Evolutionary conservation across 495 filamentous ascomycete species (phyloP), one percentile per base, ranked within the genome.

Genomic region (Penicillium longicatenatum): DNA sequence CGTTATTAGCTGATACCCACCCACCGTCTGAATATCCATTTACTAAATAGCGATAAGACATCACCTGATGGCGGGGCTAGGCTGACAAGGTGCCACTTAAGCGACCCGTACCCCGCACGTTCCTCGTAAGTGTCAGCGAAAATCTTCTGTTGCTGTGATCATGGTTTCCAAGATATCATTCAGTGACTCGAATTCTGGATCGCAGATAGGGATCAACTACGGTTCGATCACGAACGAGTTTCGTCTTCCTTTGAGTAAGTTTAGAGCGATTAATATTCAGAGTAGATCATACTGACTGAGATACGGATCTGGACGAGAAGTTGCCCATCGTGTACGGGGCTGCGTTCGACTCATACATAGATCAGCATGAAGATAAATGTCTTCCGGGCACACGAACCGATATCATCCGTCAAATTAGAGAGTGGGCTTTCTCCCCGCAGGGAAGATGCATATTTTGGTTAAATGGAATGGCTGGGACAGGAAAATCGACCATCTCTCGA

Each of bases 341-440:
- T n/a, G 10, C 42, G 0, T 69, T 67, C 19, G 46, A 66, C 22
- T 59, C 66, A 0, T 54, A 58, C 29, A 26, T 33, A 11, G 43
- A 33, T 37, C 16, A 41, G 9, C 50, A 52, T 41, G 31, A 52
- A 41, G 35, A 37, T 3, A 7, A 31, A 5, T 39, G 50, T 22
- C 50, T 52, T 2, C 17, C 8, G 6, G 50, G 50, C 1, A 52
- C 50, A 6, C 16, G 50, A 22, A 24, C 21, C 21, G 50, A 42
- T n/a, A 14, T 52, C 16, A 14, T 52, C 12, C 3, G 14, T 14
- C n/a, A 52, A 21, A 52, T 52, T n/a, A 33, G 6, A 9, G 19
- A 52, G 6, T 52, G 50, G 50, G 50, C 50, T 6, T 31, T 14
- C 31, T 14, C 26, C 4, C 3, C 16, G 7, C 47, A 50, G 16